Conservation (phyloP, 2,329 filamentous ascomycete genomes). For the Elsinoe fawcettii region DNA sequence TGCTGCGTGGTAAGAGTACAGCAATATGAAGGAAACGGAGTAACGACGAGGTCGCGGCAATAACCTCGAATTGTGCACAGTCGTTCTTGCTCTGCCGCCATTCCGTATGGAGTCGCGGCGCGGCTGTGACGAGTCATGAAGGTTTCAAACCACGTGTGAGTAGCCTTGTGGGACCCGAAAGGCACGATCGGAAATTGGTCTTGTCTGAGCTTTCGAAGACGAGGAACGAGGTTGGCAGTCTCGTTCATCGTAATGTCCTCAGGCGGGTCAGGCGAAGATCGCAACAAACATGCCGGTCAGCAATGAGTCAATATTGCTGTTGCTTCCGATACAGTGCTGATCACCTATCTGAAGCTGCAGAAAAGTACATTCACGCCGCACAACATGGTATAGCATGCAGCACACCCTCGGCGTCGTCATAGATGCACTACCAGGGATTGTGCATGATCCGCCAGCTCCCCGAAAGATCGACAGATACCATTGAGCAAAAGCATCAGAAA, state of each 20-base stretch:
- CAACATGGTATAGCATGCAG: background rate
- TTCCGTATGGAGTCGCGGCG: background rate
- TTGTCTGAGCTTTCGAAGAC: background rate
- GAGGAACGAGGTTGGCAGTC: background rate
- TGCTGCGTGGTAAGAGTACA: too few relatives aligned
- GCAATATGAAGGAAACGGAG: too few relatives aligned
- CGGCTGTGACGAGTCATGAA: background rate
- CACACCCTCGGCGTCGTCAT: background rate
- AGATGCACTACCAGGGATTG: background rate
- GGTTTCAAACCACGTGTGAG: background rate
- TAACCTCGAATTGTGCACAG: too few relatives aligned
- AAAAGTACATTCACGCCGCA: background rate
- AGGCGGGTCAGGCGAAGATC: background rate
- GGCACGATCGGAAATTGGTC: background rate
- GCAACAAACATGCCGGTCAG: background rate
- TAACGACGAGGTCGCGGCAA: too few relatives aligned
- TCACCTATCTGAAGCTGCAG: background rate
- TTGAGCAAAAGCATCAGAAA: background rate
- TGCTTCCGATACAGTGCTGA: background rate
- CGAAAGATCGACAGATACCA: background rate
- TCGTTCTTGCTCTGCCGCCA: background rate
- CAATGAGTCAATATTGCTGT: background rate
- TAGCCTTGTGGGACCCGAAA: background rate
- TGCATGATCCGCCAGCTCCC: constrained; percentile 8
- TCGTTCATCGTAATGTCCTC: background rate